Conservation (phyloP, 148 eudicot species). For the Diospyros lotus region DNA sequence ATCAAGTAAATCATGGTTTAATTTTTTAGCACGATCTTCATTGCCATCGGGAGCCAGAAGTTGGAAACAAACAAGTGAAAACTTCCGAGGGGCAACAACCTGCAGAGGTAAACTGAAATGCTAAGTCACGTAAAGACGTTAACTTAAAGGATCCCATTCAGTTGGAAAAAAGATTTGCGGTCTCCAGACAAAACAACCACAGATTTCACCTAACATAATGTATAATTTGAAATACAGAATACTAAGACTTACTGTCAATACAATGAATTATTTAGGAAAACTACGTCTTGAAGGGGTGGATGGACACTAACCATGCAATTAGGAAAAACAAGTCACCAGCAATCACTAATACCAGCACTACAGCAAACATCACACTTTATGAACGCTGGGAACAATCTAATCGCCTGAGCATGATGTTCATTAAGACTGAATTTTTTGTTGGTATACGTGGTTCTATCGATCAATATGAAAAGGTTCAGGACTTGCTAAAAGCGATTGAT, state of each 20-base stretch:
- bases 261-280: not conserved
- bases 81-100: constrained; percentile 71
- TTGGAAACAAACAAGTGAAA: constrained; percentile 85
- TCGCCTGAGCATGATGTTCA: too few species aligned
- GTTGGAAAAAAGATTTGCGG: not conserved
- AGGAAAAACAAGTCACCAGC: too few species aligned
- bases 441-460: too few species aligned
- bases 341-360: too few species aligned
- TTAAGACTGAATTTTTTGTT: too few species aligned
- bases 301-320: too few species aligned
- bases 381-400: too few species aligned
- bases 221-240: not conserved
- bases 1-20: constrained; percentile 73
- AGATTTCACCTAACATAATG: not conserved
- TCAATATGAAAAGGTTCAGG: too few species aligned
- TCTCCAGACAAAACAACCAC: not conserved
- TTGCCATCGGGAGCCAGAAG: constrained; percentile 43
- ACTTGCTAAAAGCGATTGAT: too few species aligned
- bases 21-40: constrained; percentile 40
- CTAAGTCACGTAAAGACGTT: constrained; percentile 1
- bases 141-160: not conserved
- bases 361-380: too few species aligned
- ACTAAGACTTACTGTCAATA: not conserved
- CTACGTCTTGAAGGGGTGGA: not conserved
- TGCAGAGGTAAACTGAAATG: constrained; percentile 23